Evolutionary conservation across 768 basidiomycete genomes (phyloP).

Genomic region (Artomyces pyxidatus): DNA sequence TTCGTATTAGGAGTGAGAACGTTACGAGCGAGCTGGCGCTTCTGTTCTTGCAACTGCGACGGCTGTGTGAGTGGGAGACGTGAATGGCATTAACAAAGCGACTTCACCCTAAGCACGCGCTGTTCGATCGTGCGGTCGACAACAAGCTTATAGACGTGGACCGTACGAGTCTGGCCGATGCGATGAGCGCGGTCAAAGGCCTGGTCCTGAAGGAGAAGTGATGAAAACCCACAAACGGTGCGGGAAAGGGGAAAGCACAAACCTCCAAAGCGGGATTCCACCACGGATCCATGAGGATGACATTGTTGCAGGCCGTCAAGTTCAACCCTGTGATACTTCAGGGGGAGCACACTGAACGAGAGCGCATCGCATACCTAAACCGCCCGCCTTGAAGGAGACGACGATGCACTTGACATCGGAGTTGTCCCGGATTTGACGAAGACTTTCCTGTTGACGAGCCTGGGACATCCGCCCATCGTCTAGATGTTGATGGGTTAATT

Average conservation of each 20-base stretch:
- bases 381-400: too few species aligned
- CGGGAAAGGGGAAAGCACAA: conserved; percentile 20
- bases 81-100: too few species aligned
- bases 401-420: too few species aligned
- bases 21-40: too few species aligned
- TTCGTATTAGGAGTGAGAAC: too few species aligned
- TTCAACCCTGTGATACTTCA: conserved; percentile 64
- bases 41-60: too few species aligned
- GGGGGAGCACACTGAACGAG: conserved; percentile 61
- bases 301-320: conserved; percentile 85
- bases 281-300: conserved; percentile 88
- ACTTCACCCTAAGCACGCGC: conserved; percentile 54
- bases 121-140: conserved; percentile 81
- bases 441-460: conserved; percentile 60
- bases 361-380: too few species aligned
- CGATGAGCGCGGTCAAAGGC: conserved; percentile 88
- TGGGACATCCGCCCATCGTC: conserved; percentile 84
- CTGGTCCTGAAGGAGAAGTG: conserved; percentile 52
- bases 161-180: conserved; percentile 76
- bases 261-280: conserved; percentile 87
- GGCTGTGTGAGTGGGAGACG: too few species aligned
- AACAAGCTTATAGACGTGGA: conserved; percentile 82
- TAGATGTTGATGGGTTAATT: conserved; percentile 45
- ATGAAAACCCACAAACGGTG: conserved; percentile 1
- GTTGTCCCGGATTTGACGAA: too few species aligned